Conservation (phyloP, 371 early-diverging fungal genomes). For the Syncephalastrum racemosum region DNA sequence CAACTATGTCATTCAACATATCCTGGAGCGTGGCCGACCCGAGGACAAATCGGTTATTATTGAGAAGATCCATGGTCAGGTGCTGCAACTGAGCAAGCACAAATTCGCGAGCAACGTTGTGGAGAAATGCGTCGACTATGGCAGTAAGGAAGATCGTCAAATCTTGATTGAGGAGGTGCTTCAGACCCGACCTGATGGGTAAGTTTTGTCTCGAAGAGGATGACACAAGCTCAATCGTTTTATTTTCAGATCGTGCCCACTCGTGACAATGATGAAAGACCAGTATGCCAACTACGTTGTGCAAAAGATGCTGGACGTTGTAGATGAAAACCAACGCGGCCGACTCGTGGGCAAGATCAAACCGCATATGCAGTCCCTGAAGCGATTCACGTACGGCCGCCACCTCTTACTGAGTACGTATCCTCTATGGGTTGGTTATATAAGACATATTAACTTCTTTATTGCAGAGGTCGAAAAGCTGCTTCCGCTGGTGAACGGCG, state of each 20-base stretch:
- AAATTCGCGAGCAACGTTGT: slow-evolving; percentile 99
- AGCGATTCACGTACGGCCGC: slow-evolving; percentile 97
- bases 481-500: slow-evolving; percentile 29
- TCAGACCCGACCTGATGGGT: slow-evolving; percentile 72
- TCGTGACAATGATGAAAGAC: slow-evolving; percentile 98
- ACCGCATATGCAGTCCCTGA: slow-evolving; percentile 88
- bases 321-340: slow-evolving; percentile 86
- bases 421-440: background rate
- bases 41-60: slow-evolving; percentile 86
- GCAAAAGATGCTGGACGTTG: slow-evolving; percentile 98
- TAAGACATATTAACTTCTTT: background rate
- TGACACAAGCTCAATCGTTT: background rate
- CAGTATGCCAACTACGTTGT: slow-evolving; percentile 99
- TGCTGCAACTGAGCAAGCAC: slow-evolving; percentile 90
- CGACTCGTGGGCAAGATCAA: slow-evolving; percentile 84
- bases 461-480: slow-evolving; percentile 45
- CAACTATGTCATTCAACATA: slow-evolving; percentile 95
- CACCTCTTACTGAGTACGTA: slow-evolving; percentile 82
- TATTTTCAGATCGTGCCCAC: slow-evolving; percentile 66
- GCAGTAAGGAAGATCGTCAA: slow-evolving; percentile 70
- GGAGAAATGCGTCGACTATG: slow-evolving; percentile 91
- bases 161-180: slow-evolving; percentile 90
- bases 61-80: slow-evolving; percentile 87
- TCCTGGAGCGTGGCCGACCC: slow-evolving; percentile 93
- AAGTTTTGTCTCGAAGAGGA: slow-evolving; percentile 10